Conservation (phyloP, 768 basidiomycete species). For the Coprinopsis strossmayeri region DNA sequence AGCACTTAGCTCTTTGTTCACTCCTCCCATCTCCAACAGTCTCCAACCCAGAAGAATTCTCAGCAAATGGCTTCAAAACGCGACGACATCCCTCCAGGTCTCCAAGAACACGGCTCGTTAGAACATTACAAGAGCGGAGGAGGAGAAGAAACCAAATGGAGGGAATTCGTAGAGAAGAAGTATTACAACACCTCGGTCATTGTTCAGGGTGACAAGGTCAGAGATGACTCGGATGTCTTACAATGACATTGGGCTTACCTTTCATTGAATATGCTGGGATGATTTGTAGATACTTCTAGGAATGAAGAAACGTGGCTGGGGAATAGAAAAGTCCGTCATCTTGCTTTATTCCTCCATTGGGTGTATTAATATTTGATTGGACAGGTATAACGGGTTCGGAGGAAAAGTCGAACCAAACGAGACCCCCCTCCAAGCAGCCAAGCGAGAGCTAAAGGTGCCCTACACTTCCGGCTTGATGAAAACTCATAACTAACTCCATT, state of each 20-base stretch:
- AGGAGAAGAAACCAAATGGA: slow-evolving; percentile 39
- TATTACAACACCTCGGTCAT: slow-evolving; percentile 72
- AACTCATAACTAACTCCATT: neutral
- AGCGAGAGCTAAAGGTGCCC: slow-evolving; percentile 62
- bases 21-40: no score
- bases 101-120: neutral
- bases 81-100: no score
- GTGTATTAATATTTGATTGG: slow-evolving; percentile 1
- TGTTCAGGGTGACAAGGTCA: slow-evolving; percentile 43
- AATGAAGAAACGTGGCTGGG: slow-evolving; percentile 76
- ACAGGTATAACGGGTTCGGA: slow-evolving; percentile 82
- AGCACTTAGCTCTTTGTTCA: no score
- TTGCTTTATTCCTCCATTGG: neutral
- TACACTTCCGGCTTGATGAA: neutral
- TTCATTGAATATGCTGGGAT: no score
- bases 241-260: no score
- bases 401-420: slow-evolving; percentile 82
- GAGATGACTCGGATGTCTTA: no score
- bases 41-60: no score
- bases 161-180: slow-evolving; percentile 31
- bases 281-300: slow-evolving; percentile 66
- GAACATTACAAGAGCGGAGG: slow-evolving; percentile 28
- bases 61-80: no score
- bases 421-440: slow-evolving; percentile 59
- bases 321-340: slow-evolving; percentile 45